Evolutionary conservation across 805 yeast species (phyloP), one percentile per base, ranked within the genome.

Genomic region (Maudiozyma pseudohumilis): DNA sequence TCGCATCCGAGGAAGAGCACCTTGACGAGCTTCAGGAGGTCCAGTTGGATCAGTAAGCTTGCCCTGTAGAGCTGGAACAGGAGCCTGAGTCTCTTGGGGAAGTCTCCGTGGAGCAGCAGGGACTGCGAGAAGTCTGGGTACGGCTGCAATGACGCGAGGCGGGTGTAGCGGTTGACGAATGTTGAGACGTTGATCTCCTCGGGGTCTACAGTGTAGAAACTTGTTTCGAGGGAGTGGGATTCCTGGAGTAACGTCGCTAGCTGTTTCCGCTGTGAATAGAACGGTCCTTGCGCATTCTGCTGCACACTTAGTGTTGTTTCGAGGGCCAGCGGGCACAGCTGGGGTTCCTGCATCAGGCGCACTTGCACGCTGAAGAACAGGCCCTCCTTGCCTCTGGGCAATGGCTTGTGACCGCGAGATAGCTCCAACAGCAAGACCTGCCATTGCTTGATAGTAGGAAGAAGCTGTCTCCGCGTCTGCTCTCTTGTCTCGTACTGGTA

Each of bases 21-120:
- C 36, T 58, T 60, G 17, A 58, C 36, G 18, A 56, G 53, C 33
- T 60, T 59, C 29, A 60, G 41, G 23, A 60, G 36, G 29, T 60
- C 63, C 28, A 60, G 56, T 40, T 60, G 63, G n/a, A 59, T 50
- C 18, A 60, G 40, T 11, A 58, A 37, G 33, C 61, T 54, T 27
- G 52, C 53, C 29, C 49, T 50, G 32, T 55, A 59, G 9, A 49
- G 37, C 29, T 48, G 48, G 34, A 60, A 56, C 18, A 58, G 49
- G 16, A 44, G 21, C 12, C 42, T 40, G 4, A 52, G 38, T 26
- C 54, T 46, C 13, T 41, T 43, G 17, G 42, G 32, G 30, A 53
- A 56, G 5, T 40, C 35, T 12, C 43, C 40, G 15, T 50, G 40
- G 6, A 36, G 25, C 15, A 53, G 32, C 2, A 56, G 43, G 5